A percentile compares a stretch with the other conserved stretches of the same genome.
phyloP scores from a whole-genome alignment of 1,139 yeast genomes.

The Saccharomyces hybrid region DNA sequence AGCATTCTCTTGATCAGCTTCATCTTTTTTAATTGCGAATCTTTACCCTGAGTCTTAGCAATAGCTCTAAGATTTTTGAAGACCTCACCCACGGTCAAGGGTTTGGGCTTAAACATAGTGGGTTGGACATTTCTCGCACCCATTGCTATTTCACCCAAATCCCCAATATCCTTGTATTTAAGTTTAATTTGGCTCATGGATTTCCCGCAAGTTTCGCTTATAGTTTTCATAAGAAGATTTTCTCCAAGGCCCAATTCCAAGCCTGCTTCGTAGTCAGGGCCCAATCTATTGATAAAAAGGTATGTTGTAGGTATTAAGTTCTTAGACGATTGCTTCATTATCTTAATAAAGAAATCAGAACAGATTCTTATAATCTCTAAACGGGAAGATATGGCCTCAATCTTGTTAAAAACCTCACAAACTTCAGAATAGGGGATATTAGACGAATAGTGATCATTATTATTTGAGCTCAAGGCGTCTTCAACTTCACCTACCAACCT shows the following conservation, averaged over 20 bases:
- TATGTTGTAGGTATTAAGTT: conserved; percentile 68
- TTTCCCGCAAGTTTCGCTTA: conserved; percentile 86
- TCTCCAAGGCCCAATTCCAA: conserved; percentile 92
- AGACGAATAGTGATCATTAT: conserved; percentile 5
- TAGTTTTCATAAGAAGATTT: conserved; percentile 75
- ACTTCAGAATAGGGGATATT: conserved; percentile 50
- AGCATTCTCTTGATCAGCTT: conserved; percentile 72
- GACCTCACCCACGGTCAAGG: conserved; percentile 65
- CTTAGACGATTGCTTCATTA: conserved; percentile 50
- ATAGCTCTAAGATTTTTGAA: conserved; percentile 68
- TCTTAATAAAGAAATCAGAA: conserved; percentile 59
- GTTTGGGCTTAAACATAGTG: conserved; percentile 86
- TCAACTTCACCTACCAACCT: not conserved
- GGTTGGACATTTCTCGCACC: conserved; percentile 79
- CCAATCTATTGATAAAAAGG: conserved; percentile 76
- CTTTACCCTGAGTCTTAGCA: conserved; percentile 74
- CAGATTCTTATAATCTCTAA: conserved; percentile 71
- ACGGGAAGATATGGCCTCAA: conserved; percentile 75
- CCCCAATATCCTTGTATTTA: conserved; percentile 78
- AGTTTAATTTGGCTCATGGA: conserved; percentile 59
- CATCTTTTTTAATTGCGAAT: conserved; percentile 73
- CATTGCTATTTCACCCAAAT: conserved; percentile 83
- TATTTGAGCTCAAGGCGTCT: not conserved
- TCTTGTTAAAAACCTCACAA: conserved; percentile 60
- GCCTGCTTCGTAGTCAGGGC: conserved; percentile 88